A percentile compares a stretch with the other conserved stretches of the same genome.
Conservation (phyloP, 768 basidiomycete genomes). For the Lactarius vividus region DNA sequence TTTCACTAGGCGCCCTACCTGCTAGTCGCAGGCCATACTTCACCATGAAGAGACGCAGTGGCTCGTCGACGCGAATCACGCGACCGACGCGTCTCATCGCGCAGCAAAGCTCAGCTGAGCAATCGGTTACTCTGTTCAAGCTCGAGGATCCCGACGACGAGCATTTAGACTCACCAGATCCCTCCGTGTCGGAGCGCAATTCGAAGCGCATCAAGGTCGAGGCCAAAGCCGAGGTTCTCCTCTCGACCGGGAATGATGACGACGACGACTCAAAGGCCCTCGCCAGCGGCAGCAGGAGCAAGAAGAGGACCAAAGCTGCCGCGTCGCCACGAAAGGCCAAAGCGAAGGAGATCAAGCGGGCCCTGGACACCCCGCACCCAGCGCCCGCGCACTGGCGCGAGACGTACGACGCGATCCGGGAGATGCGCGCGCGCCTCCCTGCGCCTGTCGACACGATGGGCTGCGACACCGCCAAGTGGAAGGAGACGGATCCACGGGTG, state of each 20-base stretch:
- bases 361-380: constrained; percentile 60
- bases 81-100: constrained; percentile 11
- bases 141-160: constrained; percentile 24
- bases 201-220: constrained; percentile 37
- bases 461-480: constrained; percentile 65
- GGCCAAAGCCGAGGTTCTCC: constrained; percentile 12
- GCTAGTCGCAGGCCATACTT: background rate
- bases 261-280: constrained; percentile 1
- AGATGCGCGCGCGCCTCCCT: constrained; percentile 65
- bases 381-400: constrained; percentile 66
- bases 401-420: constrained; percentile 66
- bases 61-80: background rate
- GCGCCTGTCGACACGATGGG: constrained; percentile 96
- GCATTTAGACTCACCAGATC: background rate
- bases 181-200: constrained; percentile 27
- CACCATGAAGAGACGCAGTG: constrained; percentile 17
- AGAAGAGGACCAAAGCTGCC: background rate
- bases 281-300: background rate
- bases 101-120: constrained; percentile 21
- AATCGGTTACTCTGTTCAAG: constrained; percentile 28
- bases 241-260: constrained; percentile 11
- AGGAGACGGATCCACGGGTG: constrained; percentile 67
- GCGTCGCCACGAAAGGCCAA: constrained; percentile 49
- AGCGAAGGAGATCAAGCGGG: constrained; percentile 51
- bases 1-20: background rate